A percentile compares a stretch with the other conserved stretches of the same genome.
These are phyloP conservation scores for Phytophthora capsici DNA, from an alignment of 352 stramenopile genomes.

Conservation along the genomic window DNA sequence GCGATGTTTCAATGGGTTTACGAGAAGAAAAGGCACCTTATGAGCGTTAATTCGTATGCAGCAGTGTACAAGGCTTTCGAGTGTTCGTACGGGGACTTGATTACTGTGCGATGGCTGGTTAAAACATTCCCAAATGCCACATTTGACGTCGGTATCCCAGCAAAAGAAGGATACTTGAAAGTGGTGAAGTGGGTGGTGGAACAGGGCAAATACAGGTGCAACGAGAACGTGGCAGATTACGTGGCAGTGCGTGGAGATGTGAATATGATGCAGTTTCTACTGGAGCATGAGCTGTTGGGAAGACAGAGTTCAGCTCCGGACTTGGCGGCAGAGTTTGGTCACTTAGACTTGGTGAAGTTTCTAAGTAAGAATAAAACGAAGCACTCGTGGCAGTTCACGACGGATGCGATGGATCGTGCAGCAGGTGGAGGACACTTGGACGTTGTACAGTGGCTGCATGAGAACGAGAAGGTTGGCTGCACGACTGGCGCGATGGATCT, in stretches of 20 bases:
- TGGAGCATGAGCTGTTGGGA: background rate
- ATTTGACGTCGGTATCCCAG: conserved; percentile 7
- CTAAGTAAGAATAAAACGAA: background rate
- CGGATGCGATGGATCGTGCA: conserved; percentile 6
- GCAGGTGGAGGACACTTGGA: conserved; percentile 6
- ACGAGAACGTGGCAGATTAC: background rate
- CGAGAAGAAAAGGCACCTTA: background rate
- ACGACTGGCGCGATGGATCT: conserved; percentile 11
- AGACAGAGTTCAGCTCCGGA: background rate
- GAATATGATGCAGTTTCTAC: conserved; percentile 3
- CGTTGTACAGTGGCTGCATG: conserved; percentile 6
- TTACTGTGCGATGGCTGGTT: conserved; percentile 4
- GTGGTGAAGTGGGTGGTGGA: conserved; percentile 1
- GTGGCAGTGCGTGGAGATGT: background rate
- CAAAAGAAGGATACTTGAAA: background rate
- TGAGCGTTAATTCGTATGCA: conserved; percentile 2
- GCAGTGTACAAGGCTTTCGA: conserved; percentile 2
- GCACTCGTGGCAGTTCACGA: background rate
- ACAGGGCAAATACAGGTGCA: conserved; percentile 2
- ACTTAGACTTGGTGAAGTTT: conserved; percentile 4
- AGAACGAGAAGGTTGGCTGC: background rate
- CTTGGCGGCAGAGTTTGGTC: conserved; percentile 1
- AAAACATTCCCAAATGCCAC: background rate
- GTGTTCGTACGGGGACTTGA: background rate
- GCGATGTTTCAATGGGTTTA: conserved; percentile 4